Evolutionary conservation across 495 filamentous ascomycete species (phyloP), one percentile per base, ranked within the genome.

Genomic region (Aspergillus hancockii): DNA sequence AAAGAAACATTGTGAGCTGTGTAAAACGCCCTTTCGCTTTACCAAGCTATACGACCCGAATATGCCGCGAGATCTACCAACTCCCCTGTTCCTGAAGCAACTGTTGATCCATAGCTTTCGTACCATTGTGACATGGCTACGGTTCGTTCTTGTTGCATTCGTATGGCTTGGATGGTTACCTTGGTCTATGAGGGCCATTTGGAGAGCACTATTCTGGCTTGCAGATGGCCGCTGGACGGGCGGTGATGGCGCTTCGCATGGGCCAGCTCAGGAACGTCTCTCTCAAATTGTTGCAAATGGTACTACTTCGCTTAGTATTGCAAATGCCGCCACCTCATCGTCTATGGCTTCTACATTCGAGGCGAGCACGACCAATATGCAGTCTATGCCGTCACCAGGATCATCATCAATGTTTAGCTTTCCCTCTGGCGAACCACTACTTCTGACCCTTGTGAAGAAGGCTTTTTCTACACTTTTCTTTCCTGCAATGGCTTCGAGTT

Each of bases 1-100:
- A 71, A 98, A 97, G 84, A 97, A 97, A 72, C 89, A 98, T 80
- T 99, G 94, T 78, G 94, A 99, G 79, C 85, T 99, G 16, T 99
- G 94, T 85, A 98, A 98, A 73, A 99, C 95, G 21, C 86, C 91
- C 1, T 99, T 97, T 71, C 88, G 90, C 38, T 99, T 99, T 74
- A 99, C 94, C 22, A 98, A 99, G 68, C 83, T 99, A 9, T 99
- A 99, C 78, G 83, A 91, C 59, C 90, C 91, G 9, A 79, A 92
- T 60, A 99, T 98, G 95, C 94, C 94, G 4, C 82, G 84, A 47
- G 81, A 79, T 10, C 81, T 99, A 38, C 95, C 94, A 1, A 77
- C 86, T 16, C 82, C 85, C 30, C 78, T 99, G 58, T 96, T 98
- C 68, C 57, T 91, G 55, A 84, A 84, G 54, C 89, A 92, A 68